Percentiles rank a stretch among this genome's conserved stretches.
phyloP scores from a whole-genome alignment of 2,329 filamentous ascomycete genomes.

The Aspergillus proliferans region DNA sequence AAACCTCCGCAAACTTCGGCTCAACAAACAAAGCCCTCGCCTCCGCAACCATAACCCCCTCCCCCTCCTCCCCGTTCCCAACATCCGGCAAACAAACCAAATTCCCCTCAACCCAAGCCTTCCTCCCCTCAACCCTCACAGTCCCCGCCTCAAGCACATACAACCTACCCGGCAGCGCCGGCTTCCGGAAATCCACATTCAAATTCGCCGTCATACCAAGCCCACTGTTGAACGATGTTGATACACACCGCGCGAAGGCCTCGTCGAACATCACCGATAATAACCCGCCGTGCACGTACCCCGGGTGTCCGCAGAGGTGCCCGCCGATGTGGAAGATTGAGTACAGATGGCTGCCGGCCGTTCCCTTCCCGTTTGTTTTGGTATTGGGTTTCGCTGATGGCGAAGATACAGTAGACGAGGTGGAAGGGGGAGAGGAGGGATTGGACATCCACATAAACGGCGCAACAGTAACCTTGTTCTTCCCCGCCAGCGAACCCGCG shows the following conservation, averaged over 20 bases:
- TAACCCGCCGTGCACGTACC: conserved; percentile 31
- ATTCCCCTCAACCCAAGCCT: conserved; percentile 32
- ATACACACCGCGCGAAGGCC: conserved; percentile 31
- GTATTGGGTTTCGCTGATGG: background rate
- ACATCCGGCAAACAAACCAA: conserved; percentile 16
- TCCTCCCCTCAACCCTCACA: conserved; percentile 29
- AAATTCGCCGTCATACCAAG: conserved; percentile 33
- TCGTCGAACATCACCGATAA: conserved; percentile 31
- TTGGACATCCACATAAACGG: conserved; percentile 49
- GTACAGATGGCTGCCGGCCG: conserved; percentile 12
- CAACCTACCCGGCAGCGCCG: conserved; percentile 24
- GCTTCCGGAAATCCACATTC: conserved; percentile 31
- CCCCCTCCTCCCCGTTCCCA: conserved; percentile 13
- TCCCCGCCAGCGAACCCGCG: conserved; percentile 66
- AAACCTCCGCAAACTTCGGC: conserved; percentile 31
- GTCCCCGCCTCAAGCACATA: conserved; percentile 29
- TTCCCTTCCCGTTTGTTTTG: background rate
- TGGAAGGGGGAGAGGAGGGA: background rate
- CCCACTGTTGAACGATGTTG: conserved; percentile 25
- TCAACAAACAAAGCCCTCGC: conserved; percentile 34
- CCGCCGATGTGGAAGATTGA: conserved; percentile 26
- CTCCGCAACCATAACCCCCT: conserved; percentile 27
- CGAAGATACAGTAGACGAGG: background rate
- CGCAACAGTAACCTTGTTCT: conserved; percentile 67
- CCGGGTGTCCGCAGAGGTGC: conserved; percentile 30